phyloP scores from a whole-genome alignment of 805 yeast species.

The Torulaspora gathmanii region DNA sequence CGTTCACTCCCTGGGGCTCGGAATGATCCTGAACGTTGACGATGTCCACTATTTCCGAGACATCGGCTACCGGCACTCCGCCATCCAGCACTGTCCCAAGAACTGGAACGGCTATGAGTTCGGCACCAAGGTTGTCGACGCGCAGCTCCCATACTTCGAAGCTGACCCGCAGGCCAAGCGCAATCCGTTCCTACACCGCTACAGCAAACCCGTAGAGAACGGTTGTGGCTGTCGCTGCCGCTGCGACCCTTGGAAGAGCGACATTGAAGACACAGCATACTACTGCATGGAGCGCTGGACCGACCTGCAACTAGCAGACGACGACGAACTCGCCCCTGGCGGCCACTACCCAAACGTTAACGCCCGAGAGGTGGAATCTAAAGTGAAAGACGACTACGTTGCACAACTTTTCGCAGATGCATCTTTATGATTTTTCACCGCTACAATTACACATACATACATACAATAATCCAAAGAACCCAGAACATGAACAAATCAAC shows the following conservation, averaged over 20 bases:
- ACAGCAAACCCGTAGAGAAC: conserved; percentile 36
- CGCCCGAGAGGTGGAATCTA: conserved; percentile 8
- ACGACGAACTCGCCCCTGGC: conserved; percentile 6
- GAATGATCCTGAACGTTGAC: conserved; percentile 59
- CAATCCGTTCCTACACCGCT: conserved; percentile 24
- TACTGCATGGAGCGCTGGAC: conserved; percentile 54
- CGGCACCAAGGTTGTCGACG: conserved; percentile 12
- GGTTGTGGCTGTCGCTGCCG: conserved; percentile 85
- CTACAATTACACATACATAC: conserved; percentile 4
- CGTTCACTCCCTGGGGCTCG: conserved; percentile 81
- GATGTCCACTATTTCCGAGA: conserved; percentile 90
- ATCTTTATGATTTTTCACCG: neutral
- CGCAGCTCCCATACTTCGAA: conserved; percentile 46
- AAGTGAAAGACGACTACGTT: conserved; percentile 6
- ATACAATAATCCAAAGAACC: conserved; percentile 1
- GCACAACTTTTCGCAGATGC: neutral
- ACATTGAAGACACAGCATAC: conserved; percentile 52
- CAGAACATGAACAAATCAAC: conserved; percentile 46
- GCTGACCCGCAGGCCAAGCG: conserved; percentile 24
- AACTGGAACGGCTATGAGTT: conserved; percentile 36
- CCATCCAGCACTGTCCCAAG: conserved; percentile 77
- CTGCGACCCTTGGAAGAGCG: conserved; percentile 55
- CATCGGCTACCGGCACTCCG: conserved; percentile 82
- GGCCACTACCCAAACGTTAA: conserved; percentile 7
- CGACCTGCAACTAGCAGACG: conserved; percentile 21